Conservation (phyloP, 345 rosid genomes). For the Xanthoceras sorbifolium region DNA sequence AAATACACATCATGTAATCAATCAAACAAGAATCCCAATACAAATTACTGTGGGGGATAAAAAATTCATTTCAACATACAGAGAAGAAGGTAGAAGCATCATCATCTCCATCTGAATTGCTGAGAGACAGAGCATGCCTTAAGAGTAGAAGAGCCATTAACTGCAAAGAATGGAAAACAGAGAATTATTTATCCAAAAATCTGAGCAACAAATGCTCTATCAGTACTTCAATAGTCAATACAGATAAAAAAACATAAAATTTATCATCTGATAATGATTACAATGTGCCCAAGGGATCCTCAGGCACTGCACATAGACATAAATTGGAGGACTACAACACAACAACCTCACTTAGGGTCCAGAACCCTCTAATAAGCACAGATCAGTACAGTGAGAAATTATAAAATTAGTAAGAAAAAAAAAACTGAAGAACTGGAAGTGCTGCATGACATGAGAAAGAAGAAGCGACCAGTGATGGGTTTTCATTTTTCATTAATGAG, state of each 20-base stretch:
- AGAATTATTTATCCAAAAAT: not conserved
- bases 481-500: not conserved
- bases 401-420: not conserved
- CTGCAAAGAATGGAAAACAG: conserved; percentile 39
- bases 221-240: not conserved
- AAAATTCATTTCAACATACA: conserved; percentile 43
- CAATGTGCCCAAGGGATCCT: not conserved
- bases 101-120: conserved; percentile 69
- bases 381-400: not conserved
- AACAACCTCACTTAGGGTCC: not conserved
- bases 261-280: not conserved
- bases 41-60: not conserved
- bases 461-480: not conserved
- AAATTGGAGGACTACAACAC: not conserved
- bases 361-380: not conserved
- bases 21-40: conserved; percentile 14
- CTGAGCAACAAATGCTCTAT: not conserved
- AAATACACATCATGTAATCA: conserved; percentile 13
- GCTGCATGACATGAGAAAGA: not conserved
- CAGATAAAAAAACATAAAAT: not conserved
- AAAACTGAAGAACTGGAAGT: not conserved
- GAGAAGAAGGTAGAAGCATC: conserved; percentile 89
- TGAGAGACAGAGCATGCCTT: conserved; percentile 82
- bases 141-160: conserved; percentile 91
- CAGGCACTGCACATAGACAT: not conserved